Base-by-base conservation (phyloP, 257 asterid genomes). In the Penstemon eatonii region DNA sequence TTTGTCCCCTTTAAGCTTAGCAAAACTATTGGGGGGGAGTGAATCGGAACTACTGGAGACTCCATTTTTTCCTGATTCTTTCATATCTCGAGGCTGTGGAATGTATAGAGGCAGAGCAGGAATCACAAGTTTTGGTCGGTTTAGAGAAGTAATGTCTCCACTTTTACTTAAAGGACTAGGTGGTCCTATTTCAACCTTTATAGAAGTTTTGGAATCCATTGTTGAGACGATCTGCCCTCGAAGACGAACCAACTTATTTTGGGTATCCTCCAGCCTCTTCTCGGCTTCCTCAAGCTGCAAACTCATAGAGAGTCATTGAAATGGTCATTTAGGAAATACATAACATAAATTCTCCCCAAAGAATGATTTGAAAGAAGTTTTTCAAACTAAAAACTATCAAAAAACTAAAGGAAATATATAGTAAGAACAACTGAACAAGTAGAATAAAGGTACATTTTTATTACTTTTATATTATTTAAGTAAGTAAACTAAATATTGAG, bases 231-330 rank as follows among this genome's bases (percentile, higher is more conserved):
- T 79, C 68, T 47, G 71, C 38, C 82, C 78, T 61, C 82, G 83
- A 71, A 73, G 81, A 44, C 74, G 84, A 71, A 81, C 88, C 75
- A 88, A 72, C 66, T 80, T 75, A 60, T 7, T 75, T 71, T 82
- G 83, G 67, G 88, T 76, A 69, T 80, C 90, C 60, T 77, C 85
- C 79, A 85, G 62, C 65, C 81, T 88, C 81, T 65, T 88, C 70
- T 81, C 85, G 73, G 85, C 81, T 52, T 73, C 79, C 11, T 71
- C 77, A 75, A 85, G 88, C 92, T 88, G 86, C 71, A 78, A 57
- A 55, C 38, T 38, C 72, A 67, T 47, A 65, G 62, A 74, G 56
- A 69, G 55, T 38, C 55, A 53, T 73, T 61, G 33, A 64, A 68
- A 44, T 25, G 33, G 33, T 25, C 33, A 25, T 25, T 25, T 25